Base-by-base conservation (phyloP, 345 rosid species). In the Populus pruinosa region DNA sequence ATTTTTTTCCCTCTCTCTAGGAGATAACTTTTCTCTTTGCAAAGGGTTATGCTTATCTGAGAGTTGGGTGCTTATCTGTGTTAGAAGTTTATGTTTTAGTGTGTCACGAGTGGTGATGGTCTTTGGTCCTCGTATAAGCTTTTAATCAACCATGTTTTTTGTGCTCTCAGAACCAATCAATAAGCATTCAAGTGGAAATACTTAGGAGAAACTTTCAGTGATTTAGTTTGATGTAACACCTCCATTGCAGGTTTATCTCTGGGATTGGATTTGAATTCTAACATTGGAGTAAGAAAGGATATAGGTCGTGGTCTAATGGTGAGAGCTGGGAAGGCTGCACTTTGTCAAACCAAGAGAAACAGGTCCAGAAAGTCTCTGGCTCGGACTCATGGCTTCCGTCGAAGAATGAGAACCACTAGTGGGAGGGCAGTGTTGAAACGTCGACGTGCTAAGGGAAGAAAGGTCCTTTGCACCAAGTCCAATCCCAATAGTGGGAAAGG, bases 311-410 rank as follows among this genome's bases (percentile, higher is more conserved):
- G 93, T 70, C 84, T 93, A 38, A 92, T 92, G 84, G 99, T 96
- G 72, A 91, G 96, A 86, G 98, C 98, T 62, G 96, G 97, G 74
- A 93, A 90, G 87, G 80, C 90, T 76, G 91, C 91, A 7, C 94
- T 96, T 70, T 90, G 97, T 82, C 96, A 75, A 76, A 96, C 98
- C 20, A 93, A 93, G 89, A 88, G 99, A 87, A 93, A 86, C 82
- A 90, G 94, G 81, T 96, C 98, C 21, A 83, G 97, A 66, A 96
- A 96, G 80, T 96, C 98, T 73, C 86, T 96, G 81, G 97, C 99
- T 59, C 86, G 98, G 69, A 91, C 96, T 67, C 99, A 96, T 78
- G 98, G 99, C 41, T 96, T 92, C 85, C 94, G 98, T 55, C 75
- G 76, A 84, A 83, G 98, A 70, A 96, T 91, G 97, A 89, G 92